Evolutionary conservation across 179 eudicot genomes (phyloP).

Genomic region (Pouteria campechiana): DNA sequence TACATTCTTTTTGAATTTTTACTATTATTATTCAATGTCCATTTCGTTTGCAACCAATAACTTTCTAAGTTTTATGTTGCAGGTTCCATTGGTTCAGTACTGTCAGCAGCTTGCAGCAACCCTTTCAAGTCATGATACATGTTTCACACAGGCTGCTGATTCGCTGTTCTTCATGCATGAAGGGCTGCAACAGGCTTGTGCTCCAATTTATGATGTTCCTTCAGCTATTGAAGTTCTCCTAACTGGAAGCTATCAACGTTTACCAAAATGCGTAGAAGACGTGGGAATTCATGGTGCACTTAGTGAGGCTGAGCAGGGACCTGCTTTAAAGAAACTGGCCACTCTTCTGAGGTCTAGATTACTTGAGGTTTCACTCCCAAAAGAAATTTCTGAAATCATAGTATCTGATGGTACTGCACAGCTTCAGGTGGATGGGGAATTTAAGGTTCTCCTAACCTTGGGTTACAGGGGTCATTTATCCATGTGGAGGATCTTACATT

Average conservation of each 20-base stretch:
- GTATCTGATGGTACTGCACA: slow-evolving; percentile 84
- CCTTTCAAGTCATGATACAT: slow-evolving; percentile 86
- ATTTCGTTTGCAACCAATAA: too few relatives aligned
- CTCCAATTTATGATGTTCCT: slow-evolving; percentile 98
- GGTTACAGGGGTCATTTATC: slow-evolving; percentile 97
- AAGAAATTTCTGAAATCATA: slow-evolving; percentile 64
- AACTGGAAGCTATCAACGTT: slow-evolving; percentile 82
- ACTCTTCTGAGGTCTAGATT: slow-evolving; percentile 78
- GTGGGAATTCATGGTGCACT: slow-evolving; percentile 75
- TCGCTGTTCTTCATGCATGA: slow-evolving; percentile 96
- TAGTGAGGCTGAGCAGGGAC: slow-evolving; percentile 59
- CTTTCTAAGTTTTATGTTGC: slow-evolving; percentile 14
- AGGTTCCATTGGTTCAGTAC: slow-evolving; percentile 97
- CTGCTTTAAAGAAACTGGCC: slow-evolving; percentile 77
- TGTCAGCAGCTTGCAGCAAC: slow-evolving; percentile 91
- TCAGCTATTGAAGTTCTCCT: slow-evolving; percentile 90
- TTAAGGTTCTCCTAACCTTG: slow-evolving; percentile 88
- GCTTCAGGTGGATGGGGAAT: slow-evolving; percentile 87
- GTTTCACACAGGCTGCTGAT: slow-evolving; percentile 97
- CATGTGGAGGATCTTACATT: slow-evolving; percentile 93
- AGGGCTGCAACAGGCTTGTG: slow-evolving; percentile 96
- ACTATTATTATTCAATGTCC: too few relatives aligned
- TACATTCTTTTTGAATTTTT: too few relatives aligned
- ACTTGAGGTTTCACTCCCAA: slow-evolving; percentile 73
- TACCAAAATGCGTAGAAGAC: slow-evolving; percentile 92